Evolutionary conservation across 23 red algal genomes (phyloP), one percentile per base, ranked within the genome.

Genomic region (Chondrus crispus): DNA sequence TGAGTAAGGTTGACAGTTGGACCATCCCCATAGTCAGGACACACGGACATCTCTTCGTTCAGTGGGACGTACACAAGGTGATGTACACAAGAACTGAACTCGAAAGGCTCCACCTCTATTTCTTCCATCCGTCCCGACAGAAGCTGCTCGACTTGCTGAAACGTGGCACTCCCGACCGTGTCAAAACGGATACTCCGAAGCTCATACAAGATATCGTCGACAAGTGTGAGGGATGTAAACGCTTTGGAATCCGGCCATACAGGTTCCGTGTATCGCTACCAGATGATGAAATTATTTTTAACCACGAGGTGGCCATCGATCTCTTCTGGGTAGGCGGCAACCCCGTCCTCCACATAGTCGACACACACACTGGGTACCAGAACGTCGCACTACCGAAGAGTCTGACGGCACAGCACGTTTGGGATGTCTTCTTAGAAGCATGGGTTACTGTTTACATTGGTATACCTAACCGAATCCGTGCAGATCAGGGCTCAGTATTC

Each of bases 361-460:
- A 62, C 51, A 60, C 51, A 10, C 46, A 52, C 46, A 58, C 45
- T 20, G 45, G 64, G 37, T 93, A 74, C 26, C 29, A 19, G 3
- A 68, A 55, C 29, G 89, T 60, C 1, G 28, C 42, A 13, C 85
- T 84, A 18, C 2, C 74, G n/a, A 0, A 20, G 6, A 62, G 46
- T 19, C 41, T 62, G 33, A 62, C 47, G 4, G 22, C 36, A 38
- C 9, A 84, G n/a, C 19, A 35, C 12, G 41, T 81, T 62, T 91
- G 73, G 73, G 37, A 75, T 44, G 60, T 63, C 42, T 93, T 85
- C 3, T 47, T 93, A 41, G 12, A 70, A 13, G 84, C 62, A 3
- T 93, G 74, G 72, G 75, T 18, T 28, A 32, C 70, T 11, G 24
- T 80, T n/a, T 81, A 81, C 41, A 68, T 46, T 7, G 72, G 73